Conservation (phyloP, 768 basidiomycete species). For the Russula earlei region DNA sequence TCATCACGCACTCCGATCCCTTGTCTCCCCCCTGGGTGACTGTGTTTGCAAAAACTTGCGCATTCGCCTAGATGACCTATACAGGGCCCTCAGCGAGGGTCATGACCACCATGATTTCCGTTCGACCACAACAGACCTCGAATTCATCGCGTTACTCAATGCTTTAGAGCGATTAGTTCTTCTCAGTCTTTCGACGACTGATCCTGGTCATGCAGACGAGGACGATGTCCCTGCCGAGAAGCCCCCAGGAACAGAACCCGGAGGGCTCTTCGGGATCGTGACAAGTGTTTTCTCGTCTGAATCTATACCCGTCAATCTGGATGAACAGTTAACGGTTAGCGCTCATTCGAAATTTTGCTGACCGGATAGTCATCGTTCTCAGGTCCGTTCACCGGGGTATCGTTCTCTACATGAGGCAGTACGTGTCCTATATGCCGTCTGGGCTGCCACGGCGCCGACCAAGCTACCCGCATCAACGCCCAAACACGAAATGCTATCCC, state of each 20-base stretch:
- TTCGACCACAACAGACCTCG: conserved; percentile 61
- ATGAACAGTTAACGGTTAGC: conserved; percentile 53
- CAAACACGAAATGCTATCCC: conserved; percentile 55
- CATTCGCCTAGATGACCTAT: conserved; percentile 43
- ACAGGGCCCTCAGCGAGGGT: conserved; percentile 7
- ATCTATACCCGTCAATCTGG: conserved; percentile 33
- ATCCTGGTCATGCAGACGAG: conserved; percentile 43
- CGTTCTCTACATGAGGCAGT: conserved; percentile 74
- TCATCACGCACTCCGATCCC: conserved; percentile 55
- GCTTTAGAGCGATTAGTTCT: conserved; percentile 75
- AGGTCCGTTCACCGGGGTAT: conserved; percentile 70
- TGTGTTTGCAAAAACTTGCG: conserved; percentile 68
- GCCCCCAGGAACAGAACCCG: conserved; percentile 35
- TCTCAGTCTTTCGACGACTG: conserved; percentile 53
- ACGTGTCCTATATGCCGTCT: conserved; percentile 65
- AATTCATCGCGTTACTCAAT: conserved; percentile 76
- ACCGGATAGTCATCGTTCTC: conserved; percentile 4
- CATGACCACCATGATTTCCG: conserved; percentile 36
- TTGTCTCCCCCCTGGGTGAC: conserved; percentile 67
- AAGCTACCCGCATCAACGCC: conserved; percentile 38
- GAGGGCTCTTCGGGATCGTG: conserved; percentile 79
- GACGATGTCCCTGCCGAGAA: conserved; percentile 48
- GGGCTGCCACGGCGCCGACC: conserved; percentile 52
- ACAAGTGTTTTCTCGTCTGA: conserved; percentile 86
- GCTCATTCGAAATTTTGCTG: not conserved